These are phyloP conservation scores for Beauveria rudraprayagi DNA, from an alignment of 2,329 filamentous ascomycete genomes.

Conservation along the genomic window DNA sequence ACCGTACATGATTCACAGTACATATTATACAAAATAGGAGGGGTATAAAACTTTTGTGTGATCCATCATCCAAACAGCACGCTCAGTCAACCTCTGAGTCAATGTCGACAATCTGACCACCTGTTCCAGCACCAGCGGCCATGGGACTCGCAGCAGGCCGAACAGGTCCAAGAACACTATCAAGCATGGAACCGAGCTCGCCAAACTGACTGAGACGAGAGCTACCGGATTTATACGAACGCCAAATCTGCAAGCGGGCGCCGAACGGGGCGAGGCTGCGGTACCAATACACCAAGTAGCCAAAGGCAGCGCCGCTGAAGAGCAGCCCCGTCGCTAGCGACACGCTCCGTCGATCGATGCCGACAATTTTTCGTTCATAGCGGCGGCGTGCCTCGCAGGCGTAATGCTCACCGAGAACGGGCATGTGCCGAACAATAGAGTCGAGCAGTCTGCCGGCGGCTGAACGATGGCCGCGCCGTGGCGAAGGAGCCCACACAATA, in stretches of 20 bases:
- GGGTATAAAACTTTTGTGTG: conserved; percentile 2
- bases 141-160: conserved; percentile 13
- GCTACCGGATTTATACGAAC: conserved; percentile 19
- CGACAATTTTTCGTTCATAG: conserved; percentile 24
- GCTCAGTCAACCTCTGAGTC: conserved; percentile 29
- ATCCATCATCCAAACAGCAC: not conserved
- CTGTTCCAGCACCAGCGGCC: conserved; percentile 8
- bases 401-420: conserved; percentile 28
- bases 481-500: conserved; percentile 22
- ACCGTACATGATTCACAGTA: not conserved
- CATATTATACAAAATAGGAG: conserved; percentile 1
- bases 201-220: conserved; percentile 36
- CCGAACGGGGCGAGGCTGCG: conserved; percentile 37
- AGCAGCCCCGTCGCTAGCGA: conserved; percentile 26
- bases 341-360: conserved; percentile 25
- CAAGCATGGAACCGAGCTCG: conserved; percentile 38
- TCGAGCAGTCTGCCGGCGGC: conserved; percentile 26
- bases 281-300: conserved; percentile 33
- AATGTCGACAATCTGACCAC: conserved; percentile 25
- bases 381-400: conserved; percentile 29
- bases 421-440: conserved; percentile 27
- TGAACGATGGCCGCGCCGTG: conserved; percentile 16
- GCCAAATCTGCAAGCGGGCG: conserved; percentile 35
- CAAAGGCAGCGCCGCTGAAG: conserved; percentile 29
- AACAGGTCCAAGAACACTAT: conserved; percentile 24